Evolutionary conservation across 208 protist genomes (phyloP), one percentile per base, ranked within the genome.

Genomic region (Wallacemonas sp.): DNA sequence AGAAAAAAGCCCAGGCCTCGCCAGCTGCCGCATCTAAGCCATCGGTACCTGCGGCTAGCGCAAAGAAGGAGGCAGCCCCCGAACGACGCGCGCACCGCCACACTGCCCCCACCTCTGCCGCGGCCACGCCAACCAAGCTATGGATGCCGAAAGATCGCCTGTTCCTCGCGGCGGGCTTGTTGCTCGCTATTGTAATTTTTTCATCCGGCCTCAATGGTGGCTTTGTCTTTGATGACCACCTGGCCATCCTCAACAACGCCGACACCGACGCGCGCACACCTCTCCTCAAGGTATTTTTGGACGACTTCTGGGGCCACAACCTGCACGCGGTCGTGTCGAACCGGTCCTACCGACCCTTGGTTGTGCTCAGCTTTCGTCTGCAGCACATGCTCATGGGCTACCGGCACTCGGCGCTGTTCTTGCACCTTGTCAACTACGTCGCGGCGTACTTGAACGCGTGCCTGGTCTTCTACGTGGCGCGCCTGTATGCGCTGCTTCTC

Each of bases 221-320:
- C n/a, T 33, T 90, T 23, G 74, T 82, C 1, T 92, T 91, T 61
- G 89, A 94, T 66, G 89, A 94, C 45, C 73, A 86, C 57, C 63
- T 89, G 1, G 89, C 89, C 7, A 77, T 94, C 25, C 48, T 45
- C 0, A 61, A 64, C 2, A 89, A 90, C 59, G 20, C 48, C 3
- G 86, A 87, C 39, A 23, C 77, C 2, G 65, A 82, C 65, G 68
- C 67, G 22, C 42, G 41, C 11, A 68, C 22, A 4, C 49, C 77
- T 14, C 42, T 84, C 4, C 49, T 46, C 12, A 61, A 69, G 55
- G 49, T 89, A 11, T 86, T 88, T 57, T 72, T 68, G 52, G 50
- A 85, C 38, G 82, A 92, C 68, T 92, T 89, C 70, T 92, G 86
- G 86, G 86, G 86, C 1, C 71, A 79, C 44, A 1, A 28, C 3